Conservation (phyloP, 352 stramenopile genomes). For the Phytophthora pistaciae region DNA sequence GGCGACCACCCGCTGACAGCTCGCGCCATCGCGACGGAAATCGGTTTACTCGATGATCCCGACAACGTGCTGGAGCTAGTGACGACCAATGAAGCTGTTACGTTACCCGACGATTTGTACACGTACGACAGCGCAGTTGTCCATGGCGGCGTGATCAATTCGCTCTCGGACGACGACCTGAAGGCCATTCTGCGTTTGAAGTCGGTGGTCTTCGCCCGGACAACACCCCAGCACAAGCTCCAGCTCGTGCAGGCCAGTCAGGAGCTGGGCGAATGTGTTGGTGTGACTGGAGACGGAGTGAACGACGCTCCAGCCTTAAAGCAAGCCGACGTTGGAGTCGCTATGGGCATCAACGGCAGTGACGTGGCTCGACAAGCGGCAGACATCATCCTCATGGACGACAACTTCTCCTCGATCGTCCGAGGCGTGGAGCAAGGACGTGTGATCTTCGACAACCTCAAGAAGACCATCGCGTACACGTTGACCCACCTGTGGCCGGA, state of each 20-base stretch:
- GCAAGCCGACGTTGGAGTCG: conserved; percentile 95
- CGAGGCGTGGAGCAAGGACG: conserved; percentile 59
- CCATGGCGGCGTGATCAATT: conserved; percentile 43
- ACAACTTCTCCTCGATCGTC: conserved; percentile 97
- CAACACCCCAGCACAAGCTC: conserved; percentile 59
- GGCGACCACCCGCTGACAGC: conserved; percentile 90
- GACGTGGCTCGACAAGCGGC: conserved; percentile 92
- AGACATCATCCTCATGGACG: conserved; percentile 96
- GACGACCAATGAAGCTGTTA: neutral
- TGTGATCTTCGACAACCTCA: conserved; percentile 89
- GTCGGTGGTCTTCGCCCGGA: conserved; percentile 95
- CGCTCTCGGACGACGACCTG: conserved; percentile 41
- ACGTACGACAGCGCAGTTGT: conserved; percentile 74
- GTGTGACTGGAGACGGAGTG: conserved; percentile 83
- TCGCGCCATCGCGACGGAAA: conserved; percentile 84
- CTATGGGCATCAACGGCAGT: conserved; percentile 96
- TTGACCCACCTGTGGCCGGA: conserved; percentile 91
- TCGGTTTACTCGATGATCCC: conserved; percentile 78
- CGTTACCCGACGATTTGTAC: conserved; percentile 34
- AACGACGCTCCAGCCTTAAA: conserved; percentile 75
- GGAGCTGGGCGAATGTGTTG: conserved; percentile 52
- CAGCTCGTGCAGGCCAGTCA: conserved; percentile 35
- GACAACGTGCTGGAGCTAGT: conserved; percentile 34
- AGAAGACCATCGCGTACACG: conserved; percentile 94
- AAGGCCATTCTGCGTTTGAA: conserved; percentile 40